Conservation (phyloP, 345 rosid species). For the Geranium brycei region DNA sequence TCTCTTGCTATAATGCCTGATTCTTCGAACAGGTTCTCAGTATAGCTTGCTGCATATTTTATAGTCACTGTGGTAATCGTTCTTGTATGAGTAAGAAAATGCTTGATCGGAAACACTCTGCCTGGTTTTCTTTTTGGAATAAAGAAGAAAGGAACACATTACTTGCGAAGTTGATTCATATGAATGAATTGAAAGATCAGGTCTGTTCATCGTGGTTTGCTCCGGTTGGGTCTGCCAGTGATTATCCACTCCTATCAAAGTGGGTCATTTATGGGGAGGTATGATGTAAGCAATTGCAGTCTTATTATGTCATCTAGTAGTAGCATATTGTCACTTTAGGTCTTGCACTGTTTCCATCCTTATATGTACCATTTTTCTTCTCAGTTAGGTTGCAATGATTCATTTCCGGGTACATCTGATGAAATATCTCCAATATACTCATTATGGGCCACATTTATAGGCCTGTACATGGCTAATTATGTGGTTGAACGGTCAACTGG, state of each 20-base stretch:
- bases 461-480: conserved; percentile 94
- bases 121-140: conserved; percentile 67
- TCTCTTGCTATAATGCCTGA: conserved; percentile 8
- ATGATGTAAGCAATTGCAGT: conserved; percentile 7
- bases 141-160: conserved; percentile 56
- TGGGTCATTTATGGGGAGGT: conserved; percentile 99
- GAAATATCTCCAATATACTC: conserved; percentile 98
- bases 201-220: conserved; percentile 99
- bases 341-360: conserved; percentile 4
- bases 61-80: conserved; percentile 97
- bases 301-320: neutral
- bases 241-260: conserved; percentile 90
- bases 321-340: neutral
- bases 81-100: conserved; percentile 56
- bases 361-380: conserved; percentile 4
- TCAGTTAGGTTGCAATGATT: conserved; percentile 39
- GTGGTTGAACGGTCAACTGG: conserved; percentile 98
- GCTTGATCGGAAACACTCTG: conserved; percentile 34
- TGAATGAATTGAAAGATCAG: conserved; percentile 85
- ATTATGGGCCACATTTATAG: conserved; percentile 96
- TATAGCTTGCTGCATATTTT: conserved; percentile 92
- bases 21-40: conserved; percentile 64
- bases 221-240: conserved; percentile 97
- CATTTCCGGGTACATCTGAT: conserved; percentile 40
- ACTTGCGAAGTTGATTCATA: conserved; percentile 58